phyloP scores from a whole-genome alignment of 108 stramenopile species.

The Aurantiochytrium sp. region DNA sequence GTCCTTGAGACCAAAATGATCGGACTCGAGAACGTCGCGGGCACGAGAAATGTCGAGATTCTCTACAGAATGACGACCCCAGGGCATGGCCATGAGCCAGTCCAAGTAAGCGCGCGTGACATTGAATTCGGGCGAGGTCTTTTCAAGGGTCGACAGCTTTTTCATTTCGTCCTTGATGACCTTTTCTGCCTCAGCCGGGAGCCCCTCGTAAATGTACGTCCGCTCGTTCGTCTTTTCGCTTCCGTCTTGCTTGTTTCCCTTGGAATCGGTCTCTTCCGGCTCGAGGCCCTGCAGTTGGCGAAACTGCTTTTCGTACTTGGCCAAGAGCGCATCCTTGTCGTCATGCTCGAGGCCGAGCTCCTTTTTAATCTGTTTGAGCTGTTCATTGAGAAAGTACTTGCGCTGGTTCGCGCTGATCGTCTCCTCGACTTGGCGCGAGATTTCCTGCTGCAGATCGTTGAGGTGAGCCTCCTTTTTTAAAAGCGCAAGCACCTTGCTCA shows the following conservation, averaged over 20 bases:
- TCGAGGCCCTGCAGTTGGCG: not conserved
- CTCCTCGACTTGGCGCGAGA: slow-evolving; percentile 84
- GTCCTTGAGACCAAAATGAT: slow-evolving; percentile 93
- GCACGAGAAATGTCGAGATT: slow-evolving; percentile 76
- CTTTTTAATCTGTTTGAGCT: slow-evolving; percentile 96
- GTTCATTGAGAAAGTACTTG: slow-evolving; percentile 87
- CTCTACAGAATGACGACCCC: slow-evolving; percentile 71
- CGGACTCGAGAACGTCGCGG: slow-evolving; percentile 64
- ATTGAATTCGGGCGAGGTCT: slow-evolving; percentile 90
- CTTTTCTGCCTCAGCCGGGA: slow-evolving; percentile 64
- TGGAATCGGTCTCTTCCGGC: slow-evolving; percentile 15
- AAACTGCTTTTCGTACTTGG: slow-evolving; percentile 76
- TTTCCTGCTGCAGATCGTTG: slow-evolving; percentile 81
- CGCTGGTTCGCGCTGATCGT: slow-evolving; percentile 85
- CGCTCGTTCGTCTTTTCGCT: not conserved
- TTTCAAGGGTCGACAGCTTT: slow-evolving; percentile 77
- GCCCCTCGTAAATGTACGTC: slow-evolving; percentile 40
- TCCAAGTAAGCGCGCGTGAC: slow-evolving; percentile 88
- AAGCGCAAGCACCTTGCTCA: slow-evolving; percentile 77
- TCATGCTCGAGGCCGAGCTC: slow-evolving; percentile 97
- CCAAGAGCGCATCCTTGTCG: slow-evolving; percentile 83
- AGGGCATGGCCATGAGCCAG: slow-evolving; percentile 89
- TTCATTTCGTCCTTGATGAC: slow-evolving; percentile 80
- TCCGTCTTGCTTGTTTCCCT: not conserved
- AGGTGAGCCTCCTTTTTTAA: slow-evolving; percentile 80